phyloP scores from a whole-genome alignment of 768 basidiomycete genomes.

The Mycena latifolia region DNA sequence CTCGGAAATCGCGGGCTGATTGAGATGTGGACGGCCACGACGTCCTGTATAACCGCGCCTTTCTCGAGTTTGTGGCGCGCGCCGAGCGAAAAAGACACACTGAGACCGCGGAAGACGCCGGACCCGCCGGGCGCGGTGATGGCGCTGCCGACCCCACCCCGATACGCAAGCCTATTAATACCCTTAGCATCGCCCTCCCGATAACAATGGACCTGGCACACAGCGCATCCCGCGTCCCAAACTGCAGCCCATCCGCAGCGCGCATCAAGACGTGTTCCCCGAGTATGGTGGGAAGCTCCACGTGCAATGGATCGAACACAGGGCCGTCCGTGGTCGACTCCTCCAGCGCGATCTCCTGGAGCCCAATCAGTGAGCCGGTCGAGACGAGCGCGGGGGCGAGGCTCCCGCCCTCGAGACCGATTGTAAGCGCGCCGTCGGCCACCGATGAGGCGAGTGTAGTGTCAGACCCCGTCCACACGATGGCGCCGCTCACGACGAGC shows the following conservation, averaged over 20 bases:
- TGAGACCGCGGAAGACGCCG: constrained; percentile 68
- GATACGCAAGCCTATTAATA: constrained; percentile 70
- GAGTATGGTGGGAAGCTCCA: constrained; percentile 56
- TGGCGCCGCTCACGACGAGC: constrained; percentile 50
- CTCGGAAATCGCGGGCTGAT: constrained; percentile 61
- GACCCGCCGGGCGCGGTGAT: constrained; percentile 69
- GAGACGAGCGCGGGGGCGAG: constrained; percentile 66
- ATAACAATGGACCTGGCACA: constrained; percentile 40
- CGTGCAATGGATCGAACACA: constrained; percentile 59
- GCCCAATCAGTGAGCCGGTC: constrained; percentile 71
- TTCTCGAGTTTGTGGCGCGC: constrained; percentile 66
- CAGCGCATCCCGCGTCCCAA: constrained; percentile 69
- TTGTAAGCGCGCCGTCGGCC: constrained; percentile 34
- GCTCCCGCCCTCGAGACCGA: constrained; percentile 39
- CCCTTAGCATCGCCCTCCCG: too few relatives aligned
- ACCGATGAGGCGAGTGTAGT: constrained; percentile 43
- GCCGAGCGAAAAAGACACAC: constrained; percentile 70
- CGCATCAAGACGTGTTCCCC: constrained; percentile 57
- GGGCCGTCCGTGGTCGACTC: constrained; percentile 70
- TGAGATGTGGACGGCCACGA: constrained; percentile 71
- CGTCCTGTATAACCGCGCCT: constrained; percentile 70
- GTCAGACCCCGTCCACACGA: constrained; percentile 63
- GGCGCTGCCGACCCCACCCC: constrained; percentile 71
- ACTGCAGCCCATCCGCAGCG: constrained; percentile 82
- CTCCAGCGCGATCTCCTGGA: constrained; percentile 75